phyloP scores from a whole-genome alignment of 139 green algal species.

The Tetradesmus obliquus region DNA sequence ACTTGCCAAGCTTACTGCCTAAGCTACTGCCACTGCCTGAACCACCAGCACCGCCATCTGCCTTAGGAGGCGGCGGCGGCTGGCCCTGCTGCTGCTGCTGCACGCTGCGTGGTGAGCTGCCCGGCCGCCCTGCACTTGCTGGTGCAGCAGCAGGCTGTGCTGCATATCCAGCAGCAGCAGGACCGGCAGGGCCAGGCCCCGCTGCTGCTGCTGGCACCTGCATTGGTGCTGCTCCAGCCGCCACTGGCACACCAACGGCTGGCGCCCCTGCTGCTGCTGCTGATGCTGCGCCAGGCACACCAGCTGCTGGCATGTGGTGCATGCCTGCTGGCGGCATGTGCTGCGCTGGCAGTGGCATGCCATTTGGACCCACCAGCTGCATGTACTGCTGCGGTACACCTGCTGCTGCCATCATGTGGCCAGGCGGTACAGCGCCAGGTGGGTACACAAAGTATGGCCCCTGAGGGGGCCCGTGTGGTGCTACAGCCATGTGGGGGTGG shows the following conservation, averaged over 20 bases:
- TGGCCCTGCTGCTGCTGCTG: constrained; percentile 39
- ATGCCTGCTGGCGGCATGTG: not conserved
- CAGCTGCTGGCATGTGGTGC: not conserved
- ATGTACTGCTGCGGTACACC: not conserved
- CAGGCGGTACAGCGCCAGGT: not conserved
- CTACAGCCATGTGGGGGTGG: not conserved
- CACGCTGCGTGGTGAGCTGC: not conserved
- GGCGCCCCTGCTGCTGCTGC: not conserved
- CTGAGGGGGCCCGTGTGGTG: not conserved
- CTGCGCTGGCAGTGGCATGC: not conserved
- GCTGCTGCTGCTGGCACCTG: not conserved
- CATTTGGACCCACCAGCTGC: not conserved
- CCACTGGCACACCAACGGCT: not conserved
- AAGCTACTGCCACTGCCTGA: not conserved
- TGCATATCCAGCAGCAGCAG: not conserved
- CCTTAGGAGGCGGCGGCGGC: constrained; percentile 26
- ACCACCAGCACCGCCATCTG: not conserved
- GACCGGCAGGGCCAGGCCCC: not conserved
- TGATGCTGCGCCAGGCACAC: not conserved
- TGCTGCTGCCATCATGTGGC: not conserved
- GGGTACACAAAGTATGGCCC: not conserved
- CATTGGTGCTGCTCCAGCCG: not conserved
- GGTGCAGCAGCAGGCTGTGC: not conserved
- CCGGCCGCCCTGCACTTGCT: constrained; percentile 23
- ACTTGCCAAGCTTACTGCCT: constrained; percentile 24